Evolutionary conservation across 2,329 filamentous ascomycete species (phyloP), one percentile per base, ranked within the genome.

Genomic region (Colletotrichum costaricense): DNA sequence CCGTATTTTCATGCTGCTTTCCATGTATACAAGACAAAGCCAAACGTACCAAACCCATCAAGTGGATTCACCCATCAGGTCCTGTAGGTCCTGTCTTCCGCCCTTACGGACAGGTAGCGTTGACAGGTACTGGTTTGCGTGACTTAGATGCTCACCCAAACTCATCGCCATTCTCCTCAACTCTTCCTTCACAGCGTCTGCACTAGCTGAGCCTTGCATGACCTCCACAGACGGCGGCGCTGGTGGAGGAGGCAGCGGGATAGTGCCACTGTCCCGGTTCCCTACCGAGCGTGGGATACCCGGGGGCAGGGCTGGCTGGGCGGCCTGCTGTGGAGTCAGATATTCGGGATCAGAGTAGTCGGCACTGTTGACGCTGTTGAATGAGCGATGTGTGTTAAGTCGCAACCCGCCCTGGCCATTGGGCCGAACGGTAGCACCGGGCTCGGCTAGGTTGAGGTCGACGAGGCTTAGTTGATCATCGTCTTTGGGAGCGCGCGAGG

Each of bases 181-280:
- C 76, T 87, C 84, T 69, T 86, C 84, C 56, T 86, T 86, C 24
- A 89, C 86, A 60, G 90, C 88, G 28, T 86, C 85, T 4, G 83
- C 79, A 0, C 86, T 86, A 0, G 88, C 88, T 38, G 86, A 83
- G 2, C 88, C 88, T 77, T 90, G 88, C 83, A 91, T 87, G 54
- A 89, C 88, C 64, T 84, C 83, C 2, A 84, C 80, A 1, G 86
- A 85, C 2, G 89, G 89, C 11, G 86, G 85, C 2, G 81, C 81
- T 4, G 85, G 87, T 28, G 82, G 80, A 2, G 80, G 82, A 22
- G 83, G 85, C 68, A 85, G 77, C 24, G 74, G 60, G 54, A 73
- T 55, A 8, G 58, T 63, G 8, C 64, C 63, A 26, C 62, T 64
- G n/a, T 64, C 62, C 30, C 62, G 46, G 35, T 28, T 38, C 4